Base-by-base conservation (phyloP, 2,329 filamentous ascomycete genomes). In the Rhinocladiella similis region DNA sequence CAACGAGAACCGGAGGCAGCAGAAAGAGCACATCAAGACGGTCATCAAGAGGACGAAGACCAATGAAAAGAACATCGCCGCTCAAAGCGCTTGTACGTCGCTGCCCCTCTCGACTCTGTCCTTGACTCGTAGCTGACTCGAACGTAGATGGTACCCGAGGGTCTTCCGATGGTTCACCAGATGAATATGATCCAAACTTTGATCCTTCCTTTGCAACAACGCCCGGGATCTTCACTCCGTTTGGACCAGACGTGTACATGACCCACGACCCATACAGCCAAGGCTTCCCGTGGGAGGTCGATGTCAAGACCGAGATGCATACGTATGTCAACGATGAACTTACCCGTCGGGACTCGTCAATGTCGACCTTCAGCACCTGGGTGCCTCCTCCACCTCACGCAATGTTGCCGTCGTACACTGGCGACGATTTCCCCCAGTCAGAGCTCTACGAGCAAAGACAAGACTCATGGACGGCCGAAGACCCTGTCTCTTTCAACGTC, bases 31-130 rank as follows among this genome's bases (percentile, higher is more conserved):
- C 65, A 96, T 99, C 81, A 99, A 99, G 82, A 88, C 89, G 75
- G 90, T 93, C 74, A 97, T 99, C 80, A 97, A 96, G 84, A 85
- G 88, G 71, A 97, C 94, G 71, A 97, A 97, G 83, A 82, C 95
- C 65, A 86, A 87, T 22, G 93, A 97, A 76, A 96, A 96, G 84
- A 80, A 84, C 50, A 81, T 85, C 50, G 75, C 81, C 50, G 70
- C 72, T 27, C 67, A 74, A 63, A 73, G 76, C 65, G 67, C 56
- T 57, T 62, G 59, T 62, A 57, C 9, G 48, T 14, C 38, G 19
- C 38, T 19, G 10, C 29, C 39, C 16, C 38, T 10, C 16, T 19
- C 20, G 16, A 16, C n/a, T 36, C 2, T 29, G n/a, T 4, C 9
- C 25, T 16, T 7, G 35, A 19, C n/a, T 25, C 27, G 14, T 36